phyloP scores from a whole-genome alignment of 73 alveolate genomes.

The Diophrys sp. region DNA sequence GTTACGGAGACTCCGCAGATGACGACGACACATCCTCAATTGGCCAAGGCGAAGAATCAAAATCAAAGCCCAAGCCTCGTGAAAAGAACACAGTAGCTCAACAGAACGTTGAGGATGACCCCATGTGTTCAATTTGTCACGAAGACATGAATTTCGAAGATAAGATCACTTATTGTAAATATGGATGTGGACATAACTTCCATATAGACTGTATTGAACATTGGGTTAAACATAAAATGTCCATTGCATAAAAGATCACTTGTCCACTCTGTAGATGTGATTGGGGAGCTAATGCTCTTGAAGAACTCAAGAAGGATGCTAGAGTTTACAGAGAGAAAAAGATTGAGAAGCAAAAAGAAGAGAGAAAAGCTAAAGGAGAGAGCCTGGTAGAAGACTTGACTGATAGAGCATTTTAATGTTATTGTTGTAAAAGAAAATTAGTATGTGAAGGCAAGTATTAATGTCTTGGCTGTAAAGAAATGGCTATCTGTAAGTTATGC shows the following conservation, averaged over 20 bases:
- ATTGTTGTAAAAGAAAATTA: conserved; percentile 32
- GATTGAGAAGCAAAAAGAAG: neutral
- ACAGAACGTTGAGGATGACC: conserved; percentile 32
- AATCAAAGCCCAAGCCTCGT: conserved; percentile 13
- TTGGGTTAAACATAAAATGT: conserved; percentile 45
- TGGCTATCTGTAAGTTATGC: conserved; percentile 37
- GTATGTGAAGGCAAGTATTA: conserved; percentile 20
- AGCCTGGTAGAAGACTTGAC: too few species aligned
- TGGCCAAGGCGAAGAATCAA: conserved; percentile 4
- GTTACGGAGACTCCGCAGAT: conserved; percentile 1
- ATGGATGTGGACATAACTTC: conserved; percentile 55
- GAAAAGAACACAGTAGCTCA: conserved; percentile 26
- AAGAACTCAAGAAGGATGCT: conserved; percentile 47
- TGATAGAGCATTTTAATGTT: conserved; percentile 23
- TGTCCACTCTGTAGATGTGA: conserved; percentile 59
- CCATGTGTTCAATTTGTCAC: conserved; percentile 51
- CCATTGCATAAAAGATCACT: conserved; percentile 17
- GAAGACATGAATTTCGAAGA: conserved; percentile 42
- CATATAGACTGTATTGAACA: conserved; percentile 54
- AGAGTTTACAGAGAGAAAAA: conserved; percentile 15
- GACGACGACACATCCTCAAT: neutral
- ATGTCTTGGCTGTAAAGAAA: conserved; percentile 27
- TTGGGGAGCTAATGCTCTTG: conserved; percentile 60
- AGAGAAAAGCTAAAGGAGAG: neutral
- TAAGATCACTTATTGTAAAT: conserved; percentile 49